A percentile compares a stretch with the other conserved stretches of the same genome.
These are phyloP conservation scores for Somion occarium DNA, from an alignment of 1,284 basidiomycete species.

Conservation along the genomic window DNA sequence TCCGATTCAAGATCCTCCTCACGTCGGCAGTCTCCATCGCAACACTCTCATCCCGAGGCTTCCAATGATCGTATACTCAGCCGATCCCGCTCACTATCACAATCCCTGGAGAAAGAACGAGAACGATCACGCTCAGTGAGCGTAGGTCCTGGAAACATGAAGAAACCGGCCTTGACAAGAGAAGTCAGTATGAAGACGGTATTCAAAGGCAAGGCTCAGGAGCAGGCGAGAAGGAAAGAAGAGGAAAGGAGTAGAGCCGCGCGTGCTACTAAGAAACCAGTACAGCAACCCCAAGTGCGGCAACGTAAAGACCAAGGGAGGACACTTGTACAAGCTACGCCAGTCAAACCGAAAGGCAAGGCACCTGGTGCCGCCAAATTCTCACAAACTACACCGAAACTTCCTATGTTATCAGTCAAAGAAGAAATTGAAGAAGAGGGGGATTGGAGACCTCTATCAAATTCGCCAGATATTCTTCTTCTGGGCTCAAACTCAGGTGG, in stretches of 20 bases:
- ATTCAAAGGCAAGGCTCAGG: conserved; percentile 41
- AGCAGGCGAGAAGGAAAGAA: conserved; percentile 9
- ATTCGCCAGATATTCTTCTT: conserved; percentile 10
- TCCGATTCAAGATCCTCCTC: conserved; percentile 14
- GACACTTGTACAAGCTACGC: conserved; percentile 57
- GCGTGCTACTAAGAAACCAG: conserved; percentile 9
- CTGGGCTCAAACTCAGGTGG: neutral
- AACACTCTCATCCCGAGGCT: conserved; percentile 18
- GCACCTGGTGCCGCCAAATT: neutral
- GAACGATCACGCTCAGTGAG: conserved; percentile 35
- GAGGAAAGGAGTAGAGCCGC: conserved; percentile 8
- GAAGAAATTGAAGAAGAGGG: conserved; percentile 9
- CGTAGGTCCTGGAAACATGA: conserved; percentile 32
- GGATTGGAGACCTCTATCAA: conserved; percentile 10
- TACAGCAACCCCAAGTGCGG: neutral
- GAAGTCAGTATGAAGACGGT: conserved; percentile 71
- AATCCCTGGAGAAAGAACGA: conserved; percentile 52
- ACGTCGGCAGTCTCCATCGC: conserved; percentile 12
- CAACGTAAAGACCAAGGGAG: conserved; percentile 29
- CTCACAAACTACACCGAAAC: neutral
- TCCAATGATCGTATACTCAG: conserved; percentile 6
- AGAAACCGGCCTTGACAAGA: conserved; percentile 46
- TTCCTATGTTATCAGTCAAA: neutral
- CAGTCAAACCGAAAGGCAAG: conserved; percentile 35
- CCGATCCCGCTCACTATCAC: conserved; percentile 57